phyloP scores from a whole-genome alignment of 1,284 basidiomycete genomes.

The Sporisorium iseilematis-ciliati region DNA sequence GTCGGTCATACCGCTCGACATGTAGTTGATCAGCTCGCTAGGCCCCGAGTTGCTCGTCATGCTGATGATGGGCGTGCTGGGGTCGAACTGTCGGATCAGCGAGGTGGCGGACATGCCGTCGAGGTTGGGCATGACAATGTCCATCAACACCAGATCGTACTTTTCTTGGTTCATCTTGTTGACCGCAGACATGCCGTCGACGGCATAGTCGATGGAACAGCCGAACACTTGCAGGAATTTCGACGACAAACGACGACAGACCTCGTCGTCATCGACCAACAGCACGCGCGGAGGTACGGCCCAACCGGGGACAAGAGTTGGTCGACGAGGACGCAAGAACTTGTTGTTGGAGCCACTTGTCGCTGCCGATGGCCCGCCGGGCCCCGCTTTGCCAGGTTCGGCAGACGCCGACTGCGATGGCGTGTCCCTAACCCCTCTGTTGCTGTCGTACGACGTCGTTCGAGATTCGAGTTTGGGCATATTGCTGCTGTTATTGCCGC shows the following conservation, averaged over 20 bases:
- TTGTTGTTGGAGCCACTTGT: constrained; percentile 24
- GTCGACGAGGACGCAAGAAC: constrained; percentile 59
- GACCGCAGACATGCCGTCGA: constrained; percentile 90
- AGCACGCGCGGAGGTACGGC: constrained; percentile 75
- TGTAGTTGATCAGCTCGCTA: constrained; percentile 90
- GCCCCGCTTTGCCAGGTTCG: not conserved
- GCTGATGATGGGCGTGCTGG: constrained; percentile 93
- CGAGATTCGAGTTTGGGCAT: constrained; percentile 53
- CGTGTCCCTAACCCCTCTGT: constrained; percentile 5
- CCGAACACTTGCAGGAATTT: constrained; percentile 97
- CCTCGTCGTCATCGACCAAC: constrained; percentile 94
- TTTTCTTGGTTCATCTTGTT: constrained; percentile 94
- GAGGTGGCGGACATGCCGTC: constrained; percentile 87
- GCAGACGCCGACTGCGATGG: constrained; percentile 1
- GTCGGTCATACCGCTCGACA: constrained; percentile 92
- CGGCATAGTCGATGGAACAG: constrained; percentile 92
- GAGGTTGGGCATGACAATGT: constrained; percentile 93
- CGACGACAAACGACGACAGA: constrained; percentile 85
- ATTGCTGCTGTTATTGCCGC: constrained; percentile 28
- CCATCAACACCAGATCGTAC: constrained; percentile 88
- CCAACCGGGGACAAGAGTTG: constrained; percentile 81
- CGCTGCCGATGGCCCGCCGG: constrained; percentile 1
- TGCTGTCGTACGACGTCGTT: constrained; percentile 15
- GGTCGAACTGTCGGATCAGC: constrained; percentile 92
- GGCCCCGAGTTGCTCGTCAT: constrained; percentile 96